These are phyloP conservation scores for Shiraia bambusicola DNA, from an alignment of 2,329 filamentous ascomycete species.

Conservation along the genomic window DNA sequence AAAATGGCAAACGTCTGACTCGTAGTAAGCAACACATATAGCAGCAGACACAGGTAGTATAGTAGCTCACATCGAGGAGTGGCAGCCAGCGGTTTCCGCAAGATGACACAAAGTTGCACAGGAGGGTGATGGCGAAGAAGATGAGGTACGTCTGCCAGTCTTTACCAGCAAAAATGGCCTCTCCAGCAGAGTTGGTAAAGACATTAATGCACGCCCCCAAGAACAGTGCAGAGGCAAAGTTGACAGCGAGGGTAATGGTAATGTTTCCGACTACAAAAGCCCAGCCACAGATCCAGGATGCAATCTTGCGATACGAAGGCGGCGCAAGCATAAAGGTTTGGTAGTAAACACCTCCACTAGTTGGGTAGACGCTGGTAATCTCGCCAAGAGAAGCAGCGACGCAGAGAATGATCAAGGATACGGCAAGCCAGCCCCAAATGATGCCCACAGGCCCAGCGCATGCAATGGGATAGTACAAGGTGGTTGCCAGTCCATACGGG, in stretches of 20 bases:
- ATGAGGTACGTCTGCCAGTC: constrained; percentile 52
- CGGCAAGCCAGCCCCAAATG: constrained; percentile 71
- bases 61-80: constrained; percentile 64
- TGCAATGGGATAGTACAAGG: constrained; percentile 65
- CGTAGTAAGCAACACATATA: constrained; percentile 24
- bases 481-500: constrained; percentile 72
- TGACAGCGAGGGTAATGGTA: constrained; percentile 79
- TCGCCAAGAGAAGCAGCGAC: constrained; percentile 71
- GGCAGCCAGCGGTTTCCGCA: constrained; percentile 57
- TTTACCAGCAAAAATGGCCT: constrained; percentile 48
- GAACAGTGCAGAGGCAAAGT: constrained; percentile 67
- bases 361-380: constrained; percentile 74
- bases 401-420: constrained; percentile 68
- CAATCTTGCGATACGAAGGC: constrained; percentile 59
- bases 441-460: constrained; percentile 68
- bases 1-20: constrained; percentile 68
- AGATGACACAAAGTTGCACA: constrained; percentile 55
- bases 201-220: constrained; percentile 58
- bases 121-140: constrained; percentile 52
- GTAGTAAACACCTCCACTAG: constrained; percentile 77
- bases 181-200: constrained; percentile 51
- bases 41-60: constrained; percentile 23
- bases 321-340: constrained; percentile 75
- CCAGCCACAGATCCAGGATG: constrained; percentile 75
- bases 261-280: constrained; percentile 77